These are phyloP conservation scores for Pichia thaimueangensis DNA, from an alignment of 805 yeast species.

Conservation along the genomic window DNA sequence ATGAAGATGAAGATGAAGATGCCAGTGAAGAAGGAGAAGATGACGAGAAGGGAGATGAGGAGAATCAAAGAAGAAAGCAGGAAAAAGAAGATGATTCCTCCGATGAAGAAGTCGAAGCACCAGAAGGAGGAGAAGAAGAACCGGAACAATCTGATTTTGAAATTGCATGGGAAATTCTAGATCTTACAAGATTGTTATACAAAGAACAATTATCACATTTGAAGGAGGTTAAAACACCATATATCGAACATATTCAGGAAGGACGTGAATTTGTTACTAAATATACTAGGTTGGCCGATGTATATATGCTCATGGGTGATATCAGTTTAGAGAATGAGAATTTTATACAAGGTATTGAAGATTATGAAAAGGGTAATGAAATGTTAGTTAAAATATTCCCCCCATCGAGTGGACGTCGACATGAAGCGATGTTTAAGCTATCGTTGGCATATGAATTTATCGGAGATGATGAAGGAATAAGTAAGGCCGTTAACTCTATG, in stretches of 20 bases:
- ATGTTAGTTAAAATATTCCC: slow-evolving; percentile 49
- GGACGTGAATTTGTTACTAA: slow-evolving; percentile 35
- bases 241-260: slow-evolving; percentile 1
- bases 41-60: slow-evolving; percentile 20
- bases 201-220: slow-evolving; percentile 8
- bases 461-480: slow-evolving; percentile 48
- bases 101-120: slow-evolving; percentile 22
- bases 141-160: slow-evolving; percentile 69
- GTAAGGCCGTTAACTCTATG: slow-evolving; percentile 43
- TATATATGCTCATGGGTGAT: slow-evolving; percentile 79
- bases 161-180: slow-evolving; percentile 82
- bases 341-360: slow-evolving; percentile 69
- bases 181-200: slow-evolving; percentile 57
- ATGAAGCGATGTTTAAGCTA: slow-evolving; percentile 76
- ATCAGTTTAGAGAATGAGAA: slow-evolving; percentile 86
- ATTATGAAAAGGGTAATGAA: slow-evolving; percentile 53
- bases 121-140: slow-evolving; percentile 29
- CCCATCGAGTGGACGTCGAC: slow-evolving; percentile 47
- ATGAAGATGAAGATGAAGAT: slow-evolving; percentile 20
- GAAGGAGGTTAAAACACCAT: slow-evolving; percentile 14
- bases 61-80: no score
- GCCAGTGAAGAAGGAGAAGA: slow-evolving; percentile 24
- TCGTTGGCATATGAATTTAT: slow-evolving; percentile 73
- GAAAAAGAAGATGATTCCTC: slow-evolving; percentile 21
- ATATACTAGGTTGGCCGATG: slow-evolving; percentile 45